Conservation (phyloP, 192 early-diverging fungal genomes). For the Umbelopsis ramanniana region DNA sequence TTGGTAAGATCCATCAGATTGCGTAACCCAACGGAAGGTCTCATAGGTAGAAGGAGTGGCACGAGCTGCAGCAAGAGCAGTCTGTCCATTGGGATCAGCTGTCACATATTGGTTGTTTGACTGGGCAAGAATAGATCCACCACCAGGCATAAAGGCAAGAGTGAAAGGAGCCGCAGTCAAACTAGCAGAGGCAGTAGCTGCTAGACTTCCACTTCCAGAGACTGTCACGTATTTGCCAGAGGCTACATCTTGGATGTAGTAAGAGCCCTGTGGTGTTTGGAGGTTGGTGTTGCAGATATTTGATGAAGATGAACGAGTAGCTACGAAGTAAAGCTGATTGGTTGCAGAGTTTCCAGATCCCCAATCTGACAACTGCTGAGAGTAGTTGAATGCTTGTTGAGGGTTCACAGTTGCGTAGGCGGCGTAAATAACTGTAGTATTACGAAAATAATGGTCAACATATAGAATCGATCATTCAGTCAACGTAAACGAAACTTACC, state of each 20-base stretch:
- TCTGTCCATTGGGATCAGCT: conserved; percentile 16
- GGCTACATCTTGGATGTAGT: conserved; percentile 20
- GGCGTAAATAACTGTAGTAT: conserved; percentile 42
- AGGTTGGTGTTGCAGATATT: not conserved
- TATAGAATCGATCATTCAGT: conserved; percentile 39
- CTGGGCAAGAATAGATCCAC: conserved; percentile 3
- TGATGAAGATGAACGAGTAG: conserved; percentile 34
- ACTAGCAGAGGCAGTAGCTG: not conserved
- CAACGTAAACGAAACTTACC: conserved; percentile 21
- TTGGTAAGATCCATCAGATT: conserved; percentile 9
- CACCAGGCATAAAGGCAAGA: conserved; percentile 25
- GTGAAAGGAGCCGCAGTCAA: conserved; percentile 14
- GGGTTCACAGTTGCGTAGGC: conserved; percentile 50
- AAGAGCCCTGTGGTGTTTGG: conserved; percentile 18
- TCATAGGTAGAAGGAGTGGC: conserved; percentile 19
- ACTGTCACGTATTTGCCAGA: conserved; percentile 20
- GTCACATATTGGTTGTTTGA: conserved; percentile 15
- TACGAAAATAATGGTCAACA: conserved; percentile 13
- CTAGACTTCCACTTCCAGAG: not conserved
- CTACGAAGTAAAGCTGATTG: conserved; percentile 55
- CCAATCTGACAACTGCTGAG: conserved; percentile 32
- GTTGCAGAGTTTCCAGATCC: conserved; percentile 59
- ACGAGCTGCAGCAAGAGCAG: conserved; percentile 12
- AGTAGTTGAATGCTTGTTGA: conserved; percentile 36
- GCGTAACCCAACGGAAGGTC: conserved; percentile 8